phyloP scores from a whole-genome alignment of 73 alveolate species.

The Vitrella brassicaformis region DNA sequence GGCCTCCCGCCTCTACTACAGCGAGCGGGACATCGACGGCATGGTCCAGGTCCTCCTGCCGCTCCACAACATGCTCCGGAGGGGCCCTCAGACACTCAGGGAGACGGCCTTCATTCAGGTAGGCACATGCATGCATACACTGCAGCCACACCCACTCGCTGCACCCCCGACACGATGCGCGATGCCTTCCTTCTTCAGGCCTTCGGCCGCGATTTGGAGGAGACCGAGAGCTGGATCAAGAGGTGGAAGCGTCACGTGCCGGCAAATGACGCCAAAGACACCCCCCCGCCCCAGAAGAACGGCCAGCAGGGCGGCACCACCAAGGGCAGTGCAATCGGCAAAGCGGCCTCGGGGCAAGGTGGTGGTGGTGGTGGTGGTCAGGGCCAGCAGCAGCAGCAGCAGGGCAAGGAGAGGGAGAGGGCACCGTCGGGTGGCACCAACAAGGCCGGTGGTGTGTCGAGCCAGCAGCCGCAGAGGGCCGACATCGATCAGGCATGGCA shows the following conservation, averaged over 20 bases:
- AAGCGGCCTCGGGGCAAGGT: not conserved
- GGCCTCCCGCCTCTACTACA: conserved; percentile 72
- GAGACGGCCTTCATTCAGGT: conserved; percentile 88
- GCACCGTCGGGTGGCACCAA: not conserved
- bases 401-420: conserved; percentile 8
- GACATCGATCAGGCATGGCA: conserved; percentile 51
- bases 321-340: too few relatives aligned
- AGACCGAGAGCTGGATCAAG: conserved; percentile 6
- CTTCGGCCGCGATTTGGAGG: conserved; percentile 55
- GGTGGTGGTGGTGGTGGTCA: not conserved
- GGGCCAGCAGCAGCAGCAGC: conserved; percentile 14
- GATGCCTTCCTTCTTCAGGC: conserved; percentile 73
- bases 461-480: not conserved
- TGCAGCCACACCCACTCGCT: too few relatives aligned
- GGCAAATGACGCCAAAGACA: too few relatives aligned
- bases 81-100: conserved; percentile 74
- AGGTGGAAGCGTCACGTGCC: not conserved
- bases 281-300: too few relatives aligned
- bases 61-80: conserved; percentile 67
- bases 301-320: too few relatives aligned
- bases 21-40: conserved; percentile 61
- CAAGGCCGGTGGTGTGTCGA: too few relatives aligned
- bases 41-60: conserved; percentile 63
- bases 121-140: too few relatives aligned
- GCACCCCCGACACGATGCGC: conserved; percentile 66